Evolutionary conservation across 106 monocot species (phyloP).

Genomic region (Acorus gramineus): DNA sequence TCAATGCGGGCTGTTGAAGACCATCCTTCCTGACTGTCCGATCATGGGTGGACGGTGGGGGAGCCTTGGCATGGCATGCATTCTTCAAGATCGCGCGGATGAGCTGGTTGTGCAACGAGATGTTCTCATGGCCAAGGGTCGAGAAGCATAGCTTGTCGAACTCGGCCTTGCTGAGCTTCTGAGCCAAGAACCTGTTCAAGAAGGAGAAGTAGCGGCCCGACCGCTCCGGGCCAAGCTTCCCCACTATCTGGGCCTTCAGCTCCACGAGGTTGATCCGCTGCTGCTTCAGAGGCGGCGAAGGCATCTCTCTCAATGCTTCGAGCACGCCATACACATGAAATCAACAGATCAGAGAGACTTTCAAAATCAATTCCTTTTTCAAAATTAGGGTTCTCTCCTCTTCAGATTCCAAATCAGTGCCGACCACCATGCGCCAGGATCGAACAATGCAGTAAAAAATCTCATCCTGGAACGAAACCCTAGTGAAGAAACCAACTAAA

Average conservation of each 20-base stretch:
- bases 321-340: conserved; percentile 3
- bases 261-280: conserved; percentile 35
- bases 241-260: conserved; percentile 34
- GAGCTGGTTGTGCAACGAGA: conserved; percentile 46
- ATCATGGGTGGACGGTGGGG: conserved; percentile 7
- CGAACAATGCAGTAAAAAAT: conserved; percentile 12
- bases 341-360: background rate
- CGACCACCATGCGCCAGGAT: background rate
- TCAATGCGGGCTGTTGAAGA: too few species aligned
- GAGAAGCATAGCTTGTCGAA: conserved; percentile 44
- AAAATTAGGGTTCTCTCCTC: conserved; percentile 15
- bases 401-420: background rate
- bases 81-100: conserved; percentile 50
- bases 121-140: conserved; percentile 38
- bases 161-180: conserved; percentile 44
- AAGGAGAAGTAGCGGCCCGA: conserved; percentile 31
- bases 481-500: conserved; percentile 1
- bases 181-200: conserved; percentile 28
- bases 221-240: conserved; percentile 31
- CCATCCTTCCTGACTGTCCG: background rate
- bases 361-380: conserved; percentile 1
- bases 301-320: conserved; percentile 21
- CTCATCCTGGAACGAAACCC: conserved; percentile 11
- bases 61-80: conserved; percentile 34
- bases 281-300: conserved; percentile 11